These are phyloP conservation scores for Ambrosiella cleistominuta DNA, from an alignment of 2,329 filamentous ascomycete genomes.

Conservation along the genomic window DNA sequence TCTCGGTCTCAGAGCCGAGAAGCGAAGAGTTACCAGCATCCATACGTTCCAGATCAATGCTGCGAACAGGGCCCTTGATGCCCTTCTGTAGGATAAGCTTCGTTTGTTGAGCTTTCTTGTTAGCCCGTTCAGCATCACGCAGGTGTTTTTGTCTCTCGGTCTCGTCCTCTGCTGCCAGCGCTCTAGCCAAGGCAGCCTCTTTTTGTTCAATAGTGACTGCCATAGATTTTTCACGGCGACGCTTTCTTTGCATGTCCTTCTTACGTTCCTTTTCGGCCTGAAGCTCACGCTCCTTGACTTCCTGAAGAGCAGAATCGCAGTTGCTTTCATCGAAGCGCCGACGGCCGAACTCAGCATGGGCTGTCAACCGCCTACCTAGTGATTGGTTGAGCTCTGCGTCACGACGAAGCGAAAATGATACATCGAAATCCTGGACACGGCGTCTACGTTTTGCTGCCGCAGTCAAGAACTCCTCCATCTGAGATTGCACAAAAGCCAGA, in stretches of 20 bases:
- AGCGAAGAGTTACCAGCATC: slow-evolving; percentile 78
- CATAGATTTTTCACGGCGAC: slow-evolving; percentile 88
- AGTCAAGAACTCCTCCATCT: slow-evolving; percentile 36
- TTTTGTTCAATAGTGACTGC: slow-evolving; percentile 84
- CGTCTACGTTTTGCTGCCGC: slow-evolving; percentile 48
- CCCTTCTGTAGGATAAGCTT: slow-evolving; percentile 75
- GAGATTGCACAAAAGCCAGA: slow-evolving; percentile 25
- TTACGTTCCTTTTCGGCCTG: slow-evolving; percentile 96
- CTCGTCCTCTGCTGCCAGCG: slow-evolving; percentile 63
- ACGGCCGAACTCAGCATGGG: slow-evolving; percentile 54
- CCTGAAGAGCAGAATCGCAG: slow-evolving; percentile 63
- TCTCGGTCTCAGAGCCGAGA: slow-evolving; percentile 44
- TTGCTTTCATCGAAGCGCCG: slow-evolving; percentile 59
- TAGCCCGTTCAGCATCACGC: slow-evolving; percentile 72
- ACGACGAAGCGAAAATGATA: slow-evolving; percentile 44
- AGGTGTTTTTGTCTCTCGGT: slow-evolving; percentile 64
- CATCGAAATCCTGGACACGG: slow-evolving; percentile 47
- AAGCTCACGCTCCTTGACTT: slow-evolving; percentile 79
- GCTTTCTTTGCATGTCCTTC: slow-evolving; percentile 98
- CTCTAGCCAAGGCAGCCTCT: slow-evolving; percentile 62
- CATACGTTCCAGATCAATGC: slow-evolving; percentile 53
- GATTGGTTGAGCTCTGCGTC: slow-evolving; percentile 40
- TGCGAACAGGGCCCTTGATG: slow-evolving; percentile 56
- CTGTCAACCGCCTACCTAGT: slow-evolving; percentile 44
- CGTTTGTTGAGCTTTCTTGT: slow-evolving; percentile 84